Evolutionary conservation across 2,329 filamentous ascomycete genomes (phyloP), one percentile per base, ranked within the genome.

Genomic region (Trichophyton rubrum): DNA sequence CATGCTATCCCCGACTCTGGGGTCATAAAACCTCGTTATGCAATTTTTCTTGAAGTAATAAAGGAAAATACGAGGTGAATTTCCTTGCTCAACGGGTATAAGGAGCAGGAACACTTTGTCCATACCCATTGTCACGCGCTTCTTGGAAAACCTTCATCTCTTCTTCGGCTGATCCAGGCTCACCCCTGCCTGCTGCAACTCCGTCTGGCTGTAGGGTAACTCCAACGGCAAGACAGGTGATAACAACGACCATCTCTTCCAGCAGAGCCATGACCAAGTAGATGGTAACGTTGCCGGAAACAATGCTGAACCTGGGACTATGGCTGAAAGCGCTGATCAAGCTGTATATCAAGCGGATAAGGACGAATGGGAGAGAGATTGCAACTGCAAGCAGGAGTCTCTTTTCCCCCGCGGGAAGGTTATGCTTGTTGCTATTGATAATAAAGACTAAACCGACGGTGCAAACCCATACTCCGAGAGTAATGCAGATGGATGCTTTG

Each of bases 261-360:
- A 82, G 61, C 5, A 81, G 70, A 3, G 75, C 71, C 74, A 82
- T 77, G 45, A 76, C 74, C 6, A 81, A 67, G 15, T 74, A 62
- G 22, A 80, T 70, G 1, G 73, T 73, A 30, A 71, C 62, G 43
- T 71, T 72, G 13, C 77, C 76, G 33, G 62, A 71, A 24, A 76
- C 64, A 22, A 73, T 65, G 62, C 72, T 79, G 69, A 83, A 83
- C 22, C 65, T 63, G 2, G 69, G 66, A 57, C 75, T 70, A 30
- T 70, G 62, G 22, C 72, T 64, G 67, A 80, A 82, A 17, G 72
- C 72, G 3, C 71, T 68, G 43, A 80, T 62, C n/a, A 72, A 66
- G 0, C 76, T 73, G 68, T 80, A 83, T 56, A 77, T 59, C 2
- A 83, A 66, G 27, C 81, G 75, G 8, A 82, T 72, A 3, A 79